Evolutionary conservation across 108 stramenopile genomes (phyloP).

Genomic region (Conticribra guillardii): DNA sequence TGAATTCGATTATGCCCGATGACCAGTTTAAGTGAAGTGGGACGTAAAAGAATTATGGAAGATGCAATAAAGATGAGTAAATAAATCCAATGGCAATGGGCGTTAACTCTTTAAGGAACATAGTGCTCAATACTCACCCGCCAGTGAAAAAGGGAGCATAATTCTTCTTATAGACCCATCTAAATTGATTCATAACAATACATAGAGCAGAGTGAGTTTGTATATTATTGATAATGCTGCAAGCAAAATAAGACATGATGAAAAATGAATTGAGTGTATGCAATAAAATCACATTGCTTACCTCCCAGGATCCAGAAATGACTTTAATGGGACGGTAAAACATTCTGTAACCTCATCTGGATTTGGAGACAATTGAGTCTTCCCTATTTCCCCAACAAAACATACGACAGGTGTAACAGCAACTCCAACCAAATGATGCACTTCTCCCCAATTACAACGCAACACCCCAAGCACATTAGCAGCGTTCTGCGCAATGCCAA

Average conservation of each 20-base stretch:
- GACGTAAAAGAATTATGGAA: too few relatives aligned
- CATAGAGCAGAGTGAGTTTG: too few relatives aligned
- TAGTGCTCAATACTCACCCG: too few relatives aligned
- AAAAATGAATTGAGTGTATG: background rate
- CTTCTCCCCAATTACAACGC: conserved; percentile 92
- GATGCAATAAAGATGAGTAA: too few relatives aligned
- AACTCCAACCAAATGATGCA: conserved; percentile 86
- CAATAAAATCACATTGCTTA: conserved; percentile 5
- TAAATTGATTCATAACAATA: background rate
- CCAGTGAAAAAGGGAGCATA: conserved; percentile 88
- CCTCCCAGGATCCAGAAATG: conserved; percentile 64
- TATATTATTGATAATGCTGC: too few relatives aligned
- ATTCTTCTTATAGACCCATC: conserved; percentile 84
- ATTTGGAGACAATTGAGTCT: conserved; percentile 69
- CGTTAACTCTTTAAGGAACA: too few relatives aligned
- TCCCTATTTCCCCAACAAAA: conserved; percentile 76
- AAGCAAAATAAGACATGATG: conserved; percentile 4
- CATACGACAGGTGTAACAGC: conserved; percentile 95
- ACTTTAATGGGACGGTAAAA: conserved; percentile 83
- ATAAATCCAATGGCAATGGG: too few relatives aligned
- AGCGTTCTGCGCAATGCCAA: conserved; percentile 61
- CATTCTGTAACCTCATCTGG: conserved; percentile 89
- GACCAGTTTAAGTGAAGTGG: too few relatives aligned
- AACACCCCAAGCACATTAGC: conserved; percentile 81
- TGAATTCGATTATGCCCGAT: too few relatives aligned